Percentiles rank a stretch among this genome's conserved stretches.
phyloP scores from a whole-genome alignment of 495 filamentous ascomycete species.

The Bacidia gigantensis region DNA sequence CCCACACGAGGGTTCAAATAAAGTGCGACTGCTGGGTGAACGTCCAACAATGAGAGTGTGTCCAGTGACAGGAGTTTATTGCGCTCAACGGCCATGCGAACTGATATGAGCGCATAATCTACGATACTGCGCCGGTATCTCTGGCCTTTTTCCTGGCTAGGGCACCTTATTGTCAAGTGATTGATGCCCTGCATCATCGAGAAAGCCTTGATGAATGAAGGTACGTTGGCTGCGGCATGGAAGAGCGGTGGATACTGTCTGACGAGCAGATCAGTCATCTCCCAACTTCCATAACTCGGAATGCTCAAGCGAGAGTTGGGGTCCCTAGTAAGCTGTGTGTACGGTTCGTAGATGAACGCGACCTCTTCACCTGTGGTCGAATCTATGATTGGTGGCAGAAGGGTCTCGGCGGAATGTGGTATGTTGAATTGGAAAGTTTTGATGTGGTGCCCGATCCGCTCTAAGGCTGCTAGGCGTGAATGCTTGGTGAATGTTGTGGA shows the following conservation, averaged over 20 bases:
- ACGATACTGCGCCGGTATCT: constrained; percentile 59
- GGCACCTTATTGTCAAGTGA: constrained; percentile 57
- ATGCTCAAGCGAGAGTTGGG: constrained; percentile 28
- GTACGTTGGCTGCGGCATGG: constrained; percentile 71
- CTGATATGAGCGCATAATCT: constrained; percentile 68
- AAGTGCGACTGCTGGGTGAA: constrained; percentile 54
- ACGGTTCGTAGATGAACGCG: constrained; percentile 60
- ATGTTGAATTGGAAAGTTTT: constrained; percentile 56
- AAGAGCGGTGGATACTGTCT: constrained; percentile 72
- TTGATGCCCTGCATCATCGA: constrained; percentile 45
- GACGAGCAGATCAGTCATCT: constrained; percentile 52
- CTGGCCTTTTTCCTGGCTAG: constrained; percentile 50
- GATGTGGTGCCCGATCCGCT: constrained; percentile 58
- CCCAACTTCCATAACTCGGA: constrained; percentile 55
- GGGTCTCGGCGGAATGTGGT: constrained; percentile 54
- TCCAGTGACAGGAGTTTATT: constrained; percentile 43
- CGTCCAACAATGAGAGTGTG: constrained; percentile 47
- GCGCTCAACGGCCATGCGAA: constrained; percentile 63
- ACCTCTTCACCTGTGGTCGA: constrained; percentile 56
- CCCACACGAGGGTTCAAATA: constrained; percentile 55
- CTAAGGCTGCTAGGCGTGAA: constrained; percentile 50
- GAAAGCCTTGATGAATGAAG: constrained; percentile 60
- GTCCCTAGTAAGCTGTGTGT: constrained; percentile 31
- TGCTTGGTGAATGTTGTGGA: constrained; percentile 56
- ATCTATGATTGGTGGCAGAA: constrained; percentile 62